phyloP scores from a whole-genome alignment of 1,284 basidiomycete species.

The Mycosarcoma maydis region DNA sequence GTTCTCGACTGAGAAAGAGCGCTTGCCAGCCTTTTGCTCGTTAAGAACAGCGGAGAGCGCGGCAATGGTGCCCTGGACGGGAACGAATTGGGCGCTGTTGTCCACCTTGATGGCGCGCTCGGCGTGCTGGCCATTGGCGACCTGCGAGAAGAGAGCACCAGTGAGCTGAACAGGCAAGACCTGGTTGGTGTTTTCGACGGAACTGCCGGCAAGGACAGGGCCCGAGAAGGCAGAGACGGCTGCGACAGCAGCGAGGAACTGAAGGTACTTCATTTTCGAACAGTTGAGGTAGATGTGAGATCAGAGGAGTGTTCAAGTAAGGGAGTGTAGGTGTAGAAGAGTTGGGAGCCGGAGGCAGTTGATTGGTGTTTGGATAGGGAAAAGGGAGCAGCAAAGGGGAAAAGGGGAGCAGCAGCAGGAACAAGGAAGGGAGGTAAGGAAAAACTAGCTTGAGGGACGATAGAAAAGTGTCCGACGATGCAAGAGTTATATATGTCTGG shows the following conservation, averaged over 20 bases:
- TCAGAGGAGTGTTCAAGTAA: constrained; percentile 9
- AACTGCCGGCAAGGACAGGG: constrained; percentile 30
- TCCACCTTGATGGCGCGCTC: constrained; percentile 35
- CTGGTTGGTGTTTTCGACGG: constrained; percentile 42
- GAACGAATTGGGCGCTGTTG: constrained; percentile 36
- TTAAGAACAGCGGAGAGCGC: constrained; percentile 29
- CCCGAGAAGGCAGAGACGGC: constrained; percentile 46
- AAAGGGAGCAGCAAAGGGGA: constrained; percentile 16
- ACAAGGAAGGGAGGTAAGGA: constrained; percentile 15
- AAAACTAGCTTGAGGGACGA: constrained; percentile 44
- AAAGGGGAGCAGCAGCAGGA: constrained; percentile 41
- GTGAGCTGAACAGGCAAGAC: constrained; percentile 43
- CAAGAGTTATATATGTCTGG: constrained; percentile 27
- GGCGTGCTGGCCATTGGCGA: constrained; percentile 37
- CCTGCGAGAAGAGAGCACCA: constrained; percentile 31
- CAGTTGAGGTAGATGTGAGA: constrained; percentile 2
- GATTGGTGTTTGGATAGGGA: constrained; percentile 11
- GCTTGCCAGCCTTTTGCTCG: constrained; percentile 28
- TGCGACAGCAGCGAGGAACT: constrained; percentile 49
- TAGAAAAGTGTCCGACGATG: background rate
- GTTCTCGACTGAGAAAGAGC: constrained; percentile 22
- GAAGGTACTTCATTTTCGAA: constrained; percentile 49
- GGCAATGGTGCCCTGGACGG: constrained; percentile 34
- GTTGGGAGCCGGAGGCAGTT: constrained; percentile 13
- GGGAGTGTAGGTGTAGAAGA: constrained; percentile 12